Evolutionary conservation across 805 yeast species (phyloP), one percentile per base, ranked within the genome.

Genomic region (Lipomyces yamanashiensis): DNA sequence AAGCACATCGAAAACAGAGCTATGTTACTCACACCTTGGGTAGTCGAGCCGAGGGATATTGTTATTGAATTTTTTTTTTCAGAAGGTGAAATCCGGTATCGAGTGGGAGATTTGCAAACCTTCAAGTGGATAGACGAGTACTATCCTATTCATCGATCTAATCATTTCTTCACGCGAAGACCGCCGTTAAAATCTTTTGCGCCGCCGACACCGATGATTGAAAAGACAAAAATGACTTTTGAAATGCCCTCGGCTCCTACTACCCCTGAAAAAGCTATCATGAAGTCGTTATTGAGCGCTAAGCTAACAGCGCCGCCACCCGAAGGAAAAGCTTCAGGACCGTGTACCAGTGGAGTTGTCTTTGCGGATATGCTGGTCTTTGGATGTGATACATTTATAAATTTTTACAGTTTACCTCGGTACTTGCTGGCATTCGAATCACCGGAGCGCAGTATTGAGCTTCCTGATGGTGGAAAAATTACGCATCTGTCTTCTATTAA

Each of bases 61-160:
- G 61, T 66, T n/a, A 37, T 62, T 44, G 69, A 66, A 7, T 54
- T 66, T 44, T 66, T 59, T 50, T 66, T 66, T 44, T 51, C 47
- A 8, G 62, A 55, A 19, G 69, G 69, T 12, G 66, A 63, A 40
- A 51, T 66, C 8, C 49, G 51, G 6, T 66, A 66, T 34, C 55
- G 67, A 19, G 40, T 66, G 7, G 67, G 62, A 33, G 59, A 62
- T 41, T 12, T 66, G 10, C 15, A 36, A n/a, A 56, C 64, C 2
- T 51, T 66, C 7, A 41, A 39, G 41, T 66, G 68, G 68, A 33
- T 55, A 17, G 41, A 41, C 36, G 52, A 54, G 10, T 50, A 41
- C 4, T 54, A 48, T 17, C 63, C 68, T 8, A 36, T 64, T 13
- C 63, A 64, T 54, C 63, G 63, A 6, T 55, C 58, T 23, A 57